Conservation (phyloP, 1,284 basidiomycete genomes). For the Cutaneotrichosporon spelunceum region DNA sequence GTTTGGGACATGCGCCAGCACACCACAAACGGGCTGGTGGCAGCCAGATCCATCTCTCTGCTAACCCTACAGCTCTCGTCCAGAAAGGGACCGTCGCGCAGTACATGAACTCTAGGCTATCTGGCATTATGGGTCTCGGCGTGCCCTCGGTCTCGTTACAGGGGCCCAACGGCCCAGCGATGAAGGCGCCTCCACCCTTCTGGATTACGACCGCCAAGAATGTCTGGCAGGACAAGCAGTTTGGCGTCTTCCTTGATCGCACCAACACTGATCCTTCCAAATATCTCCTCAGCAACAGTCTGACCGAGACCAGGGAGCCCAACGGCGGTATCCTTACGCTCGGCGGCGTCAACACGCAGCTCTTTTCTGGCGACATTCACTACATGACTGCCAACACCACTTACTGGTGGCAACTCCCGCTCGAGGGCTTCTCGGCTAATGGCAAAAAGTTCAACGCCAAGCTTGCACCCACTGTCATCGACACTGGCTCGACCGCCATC, state of each 20-base stretch:
- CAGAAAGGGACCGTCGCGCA: constrained; percentile 33
- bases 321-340: constrained; percentile 74
- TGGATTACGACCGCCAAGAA: constrained; percentile 59
- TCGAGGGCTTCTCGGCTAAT: constrained; percentile 52
- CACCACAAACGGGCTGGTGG: no score
- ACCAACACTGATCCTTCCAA: constrained; percentile 27
- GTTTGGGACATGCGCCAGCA: no score
- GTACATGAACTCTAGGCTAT: constrained; percentile 20
- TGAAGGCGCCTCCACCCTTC: constrained; percentile 25
- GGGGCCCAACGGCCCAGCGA: constrained; percentile 1
- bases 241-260: constrained; percentile 75
- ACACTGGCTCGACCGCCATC: constrained; percentile 14
- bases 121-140: constrained; percentile 50
- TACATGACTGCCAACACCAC: constrained; percentile 57
- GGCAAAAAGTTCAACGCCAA: constrained; percentile 28
- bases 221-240: constrained; percentile 63
- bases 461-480: constrained; percentile 6
- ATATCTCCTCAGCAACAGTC: not conserved
- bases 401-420: constrained; percentile 54
- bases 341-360: constrained; percentile 61
- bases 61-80: constrained; percentile 1
- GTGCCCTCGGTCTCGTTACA: constrained; percentile 27
- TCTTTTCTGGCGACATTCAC: constrained; percentile 75
- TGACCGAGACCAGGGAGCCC: constrained; percentile 59
- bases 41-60: no score